These are phyloP conservation scores for Dactylella cylindrospora DNA, from an alignment of 2,329 filamentous ascomycete genomes.

Conservation along the genomic window DNA sequence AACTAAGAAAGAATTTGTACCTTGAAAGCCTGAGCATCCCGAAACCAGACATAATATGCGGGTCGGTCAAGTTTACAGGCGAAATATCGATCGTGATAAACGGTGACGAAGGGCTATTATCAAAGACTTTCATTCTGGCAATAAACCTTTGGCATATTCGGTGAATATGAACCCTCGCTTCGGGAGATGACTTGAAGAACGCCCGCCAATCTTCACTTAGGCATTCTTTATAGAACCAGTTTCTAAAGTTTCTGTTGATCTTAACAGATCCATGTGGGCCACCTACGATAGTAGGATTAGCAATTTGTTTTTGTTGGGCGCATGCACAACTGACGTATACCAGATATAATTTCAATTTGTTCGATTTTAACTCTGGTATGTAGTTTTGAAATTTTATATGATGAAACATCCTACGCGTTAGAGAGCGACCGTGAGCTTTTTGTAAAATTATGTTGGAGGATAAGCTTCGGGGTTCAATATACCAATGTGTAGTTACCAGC, in stretches of 20 bases:
- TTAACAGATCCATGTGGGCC: constrained; percentile 1
- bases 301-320: neutral
- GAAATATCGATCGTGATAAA: neutral
- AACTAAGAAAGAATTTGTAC: neutral
- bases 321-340: neutral
- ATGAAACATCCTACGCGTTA: constrained; percentile 16
- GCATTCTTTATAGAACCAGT: neutral
- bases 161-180: neutral
- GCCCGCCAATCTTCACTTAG: neutral
- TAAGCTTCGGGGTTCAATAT: neutral
- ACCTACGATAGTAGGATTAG: neutral
- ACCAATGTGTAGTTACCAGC: constrained; percentile 3
- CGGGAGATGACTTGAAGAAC: constrained; percentile 1
- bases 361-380: neutral
- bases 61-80: constrained; percentile 2
- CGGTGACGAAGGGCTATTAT: neutral
- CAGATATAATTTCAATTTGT: constrained; percentile 8
- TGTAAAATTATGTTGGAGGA: neutral
- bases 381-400: constrained; percentile 6
- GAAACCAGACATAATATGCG: neutral
- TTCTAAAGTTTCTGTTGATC: constrained; percentile 9
- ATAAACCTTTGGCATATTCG: constrained; percentile 5
- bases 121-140: constrained; percentile 3
- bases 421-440: no score
- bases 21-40: neutral